Evolutionary conservation across 495 filamentous ascomycete genomes (phyloP).

Genomic region (Podospora anserina): DNA sequence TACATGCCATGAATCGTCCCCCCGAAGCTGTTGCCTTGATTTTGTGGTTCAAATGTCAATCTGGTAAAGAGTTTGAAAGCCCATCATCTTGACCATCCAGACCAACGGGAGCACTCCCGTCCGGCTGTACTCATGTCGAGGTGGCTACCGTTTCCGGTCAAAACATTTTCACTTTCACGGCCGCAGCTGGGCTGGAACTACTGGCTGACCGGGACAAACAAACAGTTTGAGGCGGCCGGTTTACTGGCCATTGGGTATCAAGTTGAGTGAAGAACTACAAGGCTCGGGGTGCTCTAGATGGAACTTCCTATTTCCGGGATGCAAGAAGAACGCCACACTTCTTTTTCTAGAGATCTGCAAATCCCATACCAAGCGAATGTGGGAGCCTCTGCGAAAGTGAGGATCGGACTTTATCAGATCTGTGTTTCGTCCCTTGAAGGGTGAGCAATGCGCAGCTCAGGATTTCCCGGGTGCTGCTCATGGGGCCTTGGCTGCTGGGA

Average conservation of each 20-base stretch:
- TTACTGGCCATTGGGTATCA: not conserved
- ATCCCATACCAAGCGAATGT: not conserved
- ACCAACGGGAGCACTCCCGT: not conserved
- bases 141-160: slow-evolving; percentile 10
- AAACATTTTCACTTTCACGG: not conserved
- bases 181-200: not conserved
- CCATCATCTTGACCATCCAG: not conserved
- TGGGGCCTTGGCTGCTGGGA: not conserved
- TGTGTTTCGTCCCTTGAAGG: not conserved
- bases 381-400: not conserved
- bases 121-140: not conserved
- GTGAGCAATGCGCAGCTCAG: not conserved
- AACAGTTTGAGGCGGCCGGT: not conserved
- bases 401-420: not conserved
- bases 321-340: not conserved
- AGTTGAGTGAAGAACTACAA: not conserved
- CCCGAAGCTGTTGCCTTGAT: not conserved
- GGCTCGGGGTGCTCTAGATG: not conserved
- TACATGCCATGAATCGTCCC: not conserved
- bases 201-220: not conserved
- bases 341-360: not conserved
- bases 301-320: not conserved
- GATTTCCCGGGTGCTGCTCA: not conserved
- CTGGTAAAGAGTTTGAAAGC: not conserved
- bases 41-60: not conserved